These are phyloP conservation scores for Taxillus chinensis DNA, from an alignment of 164 flowering plant genomes.

Conservation along the genomic window DNA sequence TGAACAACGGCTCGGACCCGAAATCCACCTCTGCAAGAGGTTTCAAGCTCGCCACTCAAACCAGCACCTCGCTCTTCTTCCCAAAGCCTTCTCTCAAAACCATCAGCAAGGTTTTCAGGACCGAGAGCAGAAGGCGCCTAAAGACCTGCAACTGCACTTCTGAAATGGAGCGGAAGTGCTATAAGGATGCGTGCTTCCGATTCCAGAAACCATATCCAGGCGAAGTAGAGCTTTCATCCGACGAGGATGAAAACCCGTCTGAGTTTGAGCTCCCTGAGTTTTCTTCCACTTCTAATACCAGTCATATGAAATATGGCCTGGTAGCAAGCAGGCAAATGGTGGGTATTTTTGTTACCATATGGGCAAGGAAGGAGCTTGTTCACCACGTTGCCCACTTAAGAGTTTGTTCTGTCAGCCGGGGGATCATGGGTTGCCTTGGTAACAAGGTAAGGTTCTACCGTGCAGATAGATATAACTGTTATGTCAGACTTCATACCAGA, in stretches of 20 bases:
- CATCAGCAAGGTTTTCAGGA: slow-evolving; percentile 46
- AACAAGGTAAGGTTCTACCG: slow-evolving; percentile 46
- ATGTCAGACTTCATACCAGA: too few species aligned
- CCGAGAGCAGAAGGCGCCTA: slow-evolving; percentile 37
- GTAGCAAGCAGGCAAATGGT: slow-evolving; percentile 79
- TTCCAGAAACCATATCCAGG: slow-evolving; percentile 30
- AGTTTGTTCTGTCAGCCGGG: slow-evolving; percentile 49
- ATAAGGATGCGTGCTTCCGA: slow-evolving; percentile 46
- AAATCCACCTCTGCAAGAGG: slow-evolving; percentile 8
- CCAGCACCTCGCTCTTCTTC: slow-evolving; percentile 34
- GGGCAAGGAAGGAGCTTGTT: slow-evolving; percentile 61
- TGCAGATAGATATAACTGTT: too few species aligned
- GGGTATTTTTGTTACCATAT: slow-evolving; percentile 67
- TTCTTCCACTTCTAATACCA: slow-evolving; percentile 8
- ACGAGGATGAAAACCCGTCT: slow-evolving; percentile 44
- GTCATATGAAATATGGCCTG: slow-evolving; percentile 44
- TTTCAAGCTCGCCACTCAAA: slow-evolving; percentile 5
- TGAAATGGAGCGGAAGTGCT: slow-evolving; percentile 36
- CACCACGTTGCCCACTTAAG: slow-evolving; percentile 63
- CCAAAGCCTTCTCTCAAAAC: slow-evolving; percentile 53
- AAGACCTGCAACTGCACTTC: slow-evolving; percentile 57
- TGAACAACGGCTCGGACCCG: slow-evolving; percentile 6
- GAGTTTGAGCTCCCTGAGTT: slow-evolving; percentile 10
- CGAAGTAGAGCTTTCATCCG: slow-evolving; percentile 38
- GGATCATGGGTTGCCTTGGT: slow-evolving; percentile 81